These are phyloP conservation scores for Flaveria trinervia DNA, from an alignment of 129 eudicot species.

Conservation along the genomic window DNA sequence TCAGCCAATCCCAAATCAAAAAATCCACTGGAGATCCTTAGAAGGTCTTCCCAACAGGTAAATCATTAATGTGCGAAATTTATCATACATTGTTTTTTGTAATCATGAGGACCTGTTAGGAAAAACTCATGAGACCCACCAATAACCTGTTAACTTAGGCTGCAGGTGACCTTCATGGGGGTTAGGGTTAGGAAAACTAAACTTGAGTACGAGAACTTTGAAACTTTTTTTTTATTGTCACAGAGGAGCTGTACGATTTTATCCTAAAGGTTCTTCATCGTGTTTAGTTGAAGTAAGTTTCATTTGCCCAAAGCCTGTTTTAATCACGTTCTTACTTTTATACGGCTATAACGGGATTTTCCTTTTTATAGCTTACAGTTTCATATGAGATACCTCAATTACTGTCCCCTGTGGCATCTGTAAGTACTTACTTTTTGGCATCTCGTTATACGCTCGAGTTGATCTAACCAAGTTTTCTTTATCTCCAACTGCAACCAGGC, in stretches of 20 bases:
- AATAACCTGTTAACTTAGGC: neutral
- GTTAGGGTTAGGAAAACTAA: neutral
- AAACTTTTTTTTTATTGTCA: constrained; percentile 29
- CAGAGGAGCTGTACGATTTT: constrained; percentile 98
- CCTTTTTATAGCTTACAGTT: constrained; percentile 74
- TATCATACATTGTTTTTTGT: neutral
- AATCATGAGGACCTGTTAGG: neutral
- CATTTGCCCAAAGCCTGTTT: constrained; percentile 19
- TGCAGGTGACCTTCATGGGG: neutral
- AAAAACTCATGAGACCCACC: neutral
- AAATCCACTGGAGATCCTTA: constrained; percentile 95
- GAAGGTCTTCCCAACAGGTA: constrained; percentile 99
- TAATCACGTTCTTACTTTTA: constrained; percentile 5
- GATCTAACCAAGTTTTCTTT: neutral
- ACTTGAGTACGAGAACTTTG: constrained; percentile 7
- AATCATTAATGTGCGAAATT: neutral
- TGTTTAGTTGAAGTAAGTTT: constrained; percentile 85
- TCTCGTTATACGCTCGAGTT: neutral
- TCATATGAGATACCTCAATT: constrained; percentile 92
- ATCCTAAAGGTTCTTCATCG: constrained; percentile 78
- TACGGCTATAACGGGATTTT: neutral
- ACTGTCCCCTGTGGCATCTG: constrained; percentile 87
- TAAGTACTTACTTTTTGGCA: constrained; percentile 41
- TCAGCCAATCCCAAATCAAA: constrained; percentile 96
- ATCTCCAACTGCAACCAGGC: constrained; percentile 49